phyloP scores from a whole-genome alignment of 352 stramenopile species.

The Thalassiosira mediterranea region DNA sequence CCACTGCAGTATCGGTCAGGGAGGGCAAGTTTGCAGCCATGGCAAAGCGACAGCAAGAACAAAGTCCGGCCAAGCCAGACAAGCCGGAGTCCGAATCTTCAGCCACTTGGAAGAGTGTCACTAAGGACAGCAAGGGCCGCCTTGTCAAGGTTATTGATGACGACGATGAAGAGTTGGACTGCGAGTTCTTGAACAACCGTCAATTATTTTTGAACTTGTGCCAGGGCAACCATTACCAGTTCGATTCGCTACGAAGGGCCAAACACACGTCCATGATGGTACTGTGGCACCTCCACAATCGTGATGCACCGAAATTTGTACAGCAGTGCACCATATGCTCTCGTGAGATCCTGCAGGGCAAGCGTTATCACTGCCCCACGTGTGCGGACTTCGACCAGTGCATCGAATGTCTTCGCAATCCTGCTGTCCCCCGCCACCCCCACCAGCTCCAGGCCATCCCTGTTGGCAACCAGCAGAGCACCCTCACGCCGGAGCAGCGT shows the following conservation, averaged over 20 bases:
- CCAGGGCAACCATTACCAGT: slow-evolving; percentile 98
- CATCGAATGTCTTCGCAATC: slow-evolving; percentile 91
- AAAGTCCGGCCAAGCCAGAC: slow-evolving; percentile 38
- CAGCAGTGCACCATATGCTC: slow-evolving; percentile 95
- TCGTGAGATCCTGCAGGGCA: slow-evolving; percentile 92
- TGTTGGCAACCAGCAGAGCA: slow-evolving; percentile 72
- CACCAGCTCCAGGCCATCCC: slow-evolving; percentile 93
- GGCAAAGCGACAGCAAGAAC: slow-evolving; percentile 41
- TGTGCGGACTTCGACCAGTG: slow-evolving; percentile 96
- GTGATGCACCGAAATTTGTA: slow-evolving; percentile 96
- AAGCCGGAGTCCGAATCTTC: slow-evolving; percentile 30
- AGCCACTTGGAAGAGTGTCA: slow-evolving; percentile 46
- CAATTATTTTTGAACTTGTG: slow-evolving; percentile 98
- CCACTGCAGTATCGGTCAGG: too few species aligned
- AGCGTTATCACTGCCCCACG: slow-evolving; percentile 94
- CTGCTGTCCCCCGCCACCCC: slow-evolving; percentile 89
- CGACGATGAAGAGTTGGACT: slow-evolving; percentile 93
- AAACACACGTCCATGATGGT: slow-evolving; percentile 99
- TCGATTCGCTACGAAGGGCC: slow-evolving; percentile 95
- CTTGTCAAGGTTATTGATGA: slow-evolving; percentile 83
- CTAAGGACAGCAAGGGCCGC: slow-evolving; percentile 78
- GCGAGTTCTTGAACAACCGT: slow-evolving; percentile 97
- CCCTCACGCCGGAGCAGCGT: slow-evolving; percentile 87
- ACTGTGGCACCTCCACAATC: slow-evolving; percentile 97
- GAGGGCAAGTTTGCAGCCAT: slow-evolving; percentile 62